These are phyloP conservation scores for Auxenochlorella pyrenoidosa DNA, from an alignment of 139 green algal species.

Conservation along the genomic window DNA sequence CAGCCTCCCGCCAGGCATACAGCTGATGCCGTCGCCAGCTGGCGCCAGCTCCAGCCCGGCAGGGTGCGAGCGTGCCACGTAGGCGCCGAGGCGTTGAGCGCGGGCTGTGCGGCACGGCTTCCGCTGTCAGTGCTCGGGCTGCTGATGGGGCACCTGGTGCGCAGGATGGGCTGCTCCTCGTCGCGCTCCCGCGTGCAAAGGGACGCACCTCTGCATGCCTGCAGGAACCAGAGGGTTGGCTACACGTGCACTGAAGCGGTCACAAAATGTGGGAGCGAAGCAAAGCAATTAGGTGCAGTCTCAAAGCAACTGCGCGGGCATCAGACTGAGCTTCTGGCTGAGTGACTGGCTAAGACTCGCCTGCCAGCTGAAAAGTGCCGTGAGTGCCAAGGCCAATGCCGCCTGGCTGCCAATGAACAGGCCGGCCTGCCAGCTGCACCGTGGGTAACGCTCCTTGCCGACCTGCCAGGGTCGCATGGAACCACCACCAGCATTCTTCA, in stretches of 20 bases:
- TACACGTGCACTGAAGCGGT: too few relatives aligned
- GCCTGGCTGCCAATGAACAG: slow-evolving; percentile 31
- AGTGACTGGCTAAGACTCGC: background rate
- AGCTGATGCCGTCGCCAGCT: background rate
- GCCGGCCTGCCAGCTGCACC: slow-evolving; percentile 31
- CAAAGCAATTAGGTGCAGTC: too few relatives aligned
- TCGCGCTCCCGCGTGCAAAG: background rate
- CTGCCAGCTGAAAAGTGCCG: background rate
- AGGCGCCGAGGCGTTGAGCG: background rate
- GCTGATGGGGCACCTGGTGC: background rate
- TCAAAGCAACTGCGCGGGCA: too few relatives aligned
- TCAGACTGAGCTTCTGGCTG: too few relatives aligned
- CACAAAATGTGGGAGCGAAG: too few relatives aligned
- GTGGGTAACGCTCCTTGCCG: slow-evolving; percentile 20
- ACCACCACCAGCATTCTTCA: too few relatives aligned
- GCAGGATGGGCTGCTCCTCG: background rate
- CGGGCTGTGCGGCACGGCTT: background rate
- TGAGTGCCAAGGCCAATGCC: background rate
- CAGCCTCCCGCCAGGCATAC: slow-evolving; percentile 6
- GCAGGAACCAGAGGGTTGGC: too few relatives aligned
- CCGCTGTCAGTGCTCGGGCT: background rate
- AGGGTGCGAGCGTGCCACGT: background rate
- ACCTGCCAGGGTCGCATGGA: slow-evolving; percentile 1
- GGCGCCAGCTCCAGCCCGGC: background rate
- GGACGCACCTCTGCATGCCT: background rate